Percentiles rank a stretch among this genome's conserved stretches.
Evolutionary conservation across 495 filamentous ascomycete genomes (phyloP).

Genomic region (Bryoglossum gracile): DNA sequence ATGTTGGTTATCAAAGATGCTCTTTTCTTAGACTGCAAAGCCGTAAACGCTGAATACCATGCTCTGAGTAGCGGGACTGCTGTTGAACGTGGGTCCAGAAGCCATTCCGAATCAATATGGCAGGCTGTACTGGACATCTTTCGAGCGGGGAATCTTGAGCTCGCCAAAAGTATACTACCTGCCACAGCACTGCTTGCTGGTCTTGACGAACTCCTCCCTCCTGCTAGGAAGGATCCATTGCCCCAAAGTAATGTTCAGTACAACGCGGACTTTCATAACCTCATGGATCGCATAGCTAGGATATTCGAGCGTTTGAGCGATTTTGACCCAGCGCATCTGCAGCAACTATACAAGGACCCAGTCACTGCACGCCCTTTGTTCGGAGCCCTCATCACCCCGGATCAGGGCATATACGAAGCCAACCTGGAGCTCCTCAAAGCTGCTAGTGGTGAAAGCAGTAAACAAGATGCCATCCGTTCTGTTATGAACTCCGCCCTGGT

Average conservation of each 20-base stretch:
- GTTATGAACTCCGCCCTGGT: constrained; percentile 56
- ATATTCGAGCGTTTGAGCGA: constrained; percentile 71
- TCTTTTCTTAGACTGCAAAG: constrained; percentile 67
- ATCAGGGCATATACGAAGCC: constrained; percentile 63
- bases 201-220: constrained; percentile 61
- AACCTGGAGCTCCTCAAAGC: constrained; percentile 74
- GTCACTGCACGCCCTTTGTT: constrained; percentile 40
- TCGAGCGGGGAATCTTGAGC: constrained; percentile 49
- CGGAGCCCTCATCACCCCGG: constrained; percentile 40
- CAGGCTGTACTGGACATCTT: constrained; percentile 64
- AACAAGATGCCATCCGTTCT: constrained; percentile 66
- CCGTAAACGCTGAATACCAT: constrained; percentile 62
- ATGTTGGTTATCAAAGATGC: constrained; percentile 63
- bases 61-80: constrained; percentile 47
- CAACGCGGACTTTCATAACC: constrained; percentile 63
- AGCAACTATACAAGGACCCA: constrained; percentile 53
- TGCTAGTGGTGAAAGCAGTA: constrained; percentile 60
- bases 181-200: constrained; percentile 61
- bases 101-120: constrained; percentile 66
- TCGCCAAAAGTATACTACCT: constrained; percentile 65
- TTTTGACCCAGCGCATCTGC: constrained; percentile 57
- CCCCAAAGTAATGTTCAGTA: constrained; percentile 55
- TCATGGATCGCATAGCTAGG: constrained; percentile 60
- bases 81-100: constrained; percentile 59
- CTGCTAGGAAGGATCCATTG: constrained; percentile 35